Conservation (phyloP, 192 early-diverging fungal species). For the Rhizoclosmatium globosum region DNA sequence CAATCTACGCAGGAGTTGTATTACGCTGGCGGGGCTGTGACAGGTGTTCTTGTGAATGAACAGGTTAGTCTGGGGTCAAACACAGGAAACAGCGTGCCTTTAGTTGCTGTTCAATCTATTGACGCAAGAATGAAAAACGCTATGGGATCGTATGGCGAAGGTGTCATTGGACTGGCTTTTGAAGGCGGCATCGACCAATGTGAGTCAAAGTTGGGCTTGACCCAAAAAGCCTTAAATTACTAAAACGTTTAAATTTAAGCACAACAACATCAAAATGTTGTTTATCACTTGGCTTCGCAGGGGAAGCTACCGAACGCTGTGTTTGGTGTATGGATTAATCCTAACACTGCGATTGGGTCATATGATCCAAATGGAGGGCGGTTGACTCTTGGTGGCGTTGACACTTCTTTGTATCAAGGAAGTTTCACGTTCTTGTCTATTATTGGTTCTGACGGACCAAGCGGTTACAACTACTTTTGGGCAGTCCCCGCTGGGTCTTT, state of each 20-base stretch:
- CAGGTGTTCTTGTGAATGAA: slow-evolving; percentile 3
- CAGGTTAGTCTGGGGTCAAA: neutral
- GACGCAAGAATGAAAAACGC: neutral
- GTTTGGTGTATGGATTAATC: slow-evolving; percentile 28
- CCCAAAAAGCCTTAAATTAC: no score
- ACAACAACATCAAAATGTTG: neutral
- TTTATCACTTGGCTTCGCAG: neutral
- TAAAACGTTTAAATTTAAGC: neutral
- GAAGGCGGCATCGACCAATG: neutral
- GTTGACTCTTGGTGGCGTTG: neutral
- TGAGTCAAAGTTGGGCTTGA: neutral
- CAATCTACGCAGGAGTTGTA: neutral
- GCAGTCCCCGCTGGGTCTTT: neutral
- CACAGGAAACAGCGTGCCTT: no score
- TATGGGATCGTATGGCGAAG: slow-evolving; percentile 4
- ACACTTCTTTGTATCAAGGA: slow-evolving; percentile 15
- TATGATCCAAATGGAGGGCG: neutral
- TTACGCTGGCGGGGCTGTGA: neutral
- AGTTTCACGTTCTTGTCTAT: slow-evolving; percentile 14
- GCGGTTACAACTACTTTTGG: slow-evolving; percentile 7
- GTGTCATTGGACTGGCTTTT: slow-evolving; percentile 19
- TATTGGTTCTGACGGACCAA: neutral
- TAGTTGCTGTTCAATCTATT: no score
- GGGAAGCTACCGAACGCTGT: neutral
- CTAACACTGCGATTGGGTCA: neutral